Percentiles rank a stretch among this genome's conserved stretches.
These are phyloP conservation scores for Hygrophoropsis aurantiaca DNA, from an alignment of 768 basidiomycete species.

Conservation along the genomic window DNA sequence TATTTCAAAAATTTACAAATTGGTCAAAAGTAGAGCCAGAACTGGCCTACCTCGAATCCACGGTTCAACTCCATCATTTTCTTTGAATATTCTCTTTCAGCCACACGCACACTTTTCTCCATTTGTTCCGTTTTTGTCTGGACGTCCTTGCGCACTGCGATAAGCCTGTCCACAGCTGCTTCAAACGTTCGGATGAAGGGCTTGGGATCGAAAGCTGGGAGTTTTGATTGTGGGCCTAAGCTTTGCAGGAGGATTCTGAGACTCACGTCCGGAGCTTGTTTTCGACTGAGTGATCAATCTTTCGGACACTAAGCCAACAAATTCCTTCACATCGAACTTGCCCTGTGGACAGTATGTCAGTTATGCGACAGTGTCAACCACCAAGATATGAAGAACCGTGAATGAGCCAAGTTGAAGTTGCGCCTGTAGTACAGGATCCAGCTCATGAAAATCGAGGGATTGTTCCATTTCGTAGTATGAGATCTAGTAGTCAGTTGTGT, in stretches of 20 bases:
- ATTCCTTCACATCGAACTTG: constrained; percentile 91
- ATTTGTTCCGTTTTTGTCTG: constrained; percentile 88
- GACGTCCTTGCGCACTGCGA: constrained; percentile 85
- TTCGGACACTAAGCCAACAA: constrained; percentile 83
- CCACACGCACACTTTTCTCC: constrained; percentile 85
- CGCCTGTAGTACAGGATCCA: constrained; percentile 55
- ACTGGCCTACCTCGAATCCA: constrained; percentile 80
- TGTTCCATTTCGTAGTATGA: constrained; percentile 18
- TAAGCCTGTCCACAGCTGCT: constrained; percentile 83
- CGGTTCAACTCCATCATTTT: constrained; percentile 91
- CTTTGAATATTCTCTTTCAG: constrained; percentile 92
- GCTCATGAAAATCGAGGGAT: constrained; percentile 21
- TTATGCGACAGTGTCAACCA: constrained; percentile 2
- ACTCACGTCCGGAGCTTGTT: constrained; percentile 77
- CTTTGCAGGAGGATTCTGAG: constrained; percentile 10
- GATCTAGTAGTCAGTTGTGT: too few species aligned
- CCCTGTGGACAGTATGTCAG: constrained; percentile 45
- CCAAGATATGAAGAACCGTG: constrained; percentile 39
- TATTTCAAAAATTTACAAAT: constrained; percentile 3
- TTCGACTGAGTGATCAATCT: constrained; percentile 86
- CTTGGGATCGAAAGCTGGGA: constrained; percentile 86
- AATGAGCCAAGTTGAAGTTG: constrained; percentile 55
- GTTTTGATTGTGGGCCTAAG: too few species aligned
- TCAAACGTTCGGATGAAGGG: constrained; percentile 94
- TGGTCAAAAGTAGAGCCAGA: background rate